Percentiles rank a stretch among this genome's conserved stretches.
Conservation (phyloP, 140 eudicot genomes). For the Cichorium intybus region DNA sequence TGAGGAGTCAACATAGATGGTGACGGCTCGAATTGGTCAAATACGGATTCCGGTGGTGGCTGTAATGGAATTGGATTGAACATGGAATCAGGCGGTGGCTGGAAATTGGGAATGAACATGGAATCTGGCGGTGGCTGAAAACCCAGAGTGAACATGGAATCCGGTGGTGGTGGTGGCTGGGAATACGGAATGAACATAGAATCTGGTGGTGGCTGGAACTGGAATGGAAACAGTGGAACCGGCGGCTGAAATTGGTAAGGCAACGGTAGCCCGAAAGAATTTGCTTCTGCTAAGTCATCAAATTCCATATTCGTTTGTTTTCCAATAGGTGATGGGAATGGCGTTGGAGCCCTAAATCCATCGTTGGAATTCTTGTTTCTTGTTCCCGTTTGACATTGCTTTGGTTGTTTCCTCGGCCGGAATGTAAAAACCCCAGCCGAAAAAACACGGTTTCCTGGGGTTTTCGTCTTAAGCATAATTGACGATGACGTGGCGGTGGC, state of each 20-base stretch:
- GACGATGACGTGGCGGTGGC: slow-evolving; percentile 47
- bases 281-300: background rate
- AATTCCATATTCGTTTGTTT: background rate
- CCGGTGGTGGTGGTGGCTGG: slow-evolving; percentile 35
- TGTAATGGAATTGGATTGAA: background rate
- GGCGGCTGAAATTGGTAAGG: slow-evolving; percentile 29
- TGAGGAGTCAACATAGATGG: slow-evolving; percentile 41
- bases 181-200: slow-evolving; percentile 22
- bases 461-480: slow-evolving; percentile 48
- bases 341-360: slow-evolving; percentile 2
- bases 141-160: slow-evolving; percentile 22
- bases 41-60: slow-evolving; percentile 7
- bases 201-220: slow-evolving; percentile 21
- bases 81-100: slow-evolving; percentile 2
- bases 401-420: slow-evolving; percentile 40
- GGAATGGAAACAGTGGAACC: slow-evolving; percentile 4
- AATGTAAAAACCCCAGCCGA: slow-evolving; percentile 77
- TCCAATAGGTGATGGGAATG: slow-evolving; percentile 22
- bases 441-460: slow-evolving; percentile 48
- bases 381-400: slow-evolving; percentile 38
- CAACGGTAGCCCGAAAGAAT: slow-evolving; percentile 15
- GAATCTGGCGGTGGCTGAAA: slow-evolving; percentile 12
- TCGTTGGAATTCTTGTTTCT: slow-evolving; percentile 18
- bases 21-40: background rate
- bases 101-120: background rate